Evolutionary conservation across 2,329 filamentous ascomycete species (phyloP), one percentile per base, ranked within the genome.

Genomic region (Alternaria longipes): DNA sequence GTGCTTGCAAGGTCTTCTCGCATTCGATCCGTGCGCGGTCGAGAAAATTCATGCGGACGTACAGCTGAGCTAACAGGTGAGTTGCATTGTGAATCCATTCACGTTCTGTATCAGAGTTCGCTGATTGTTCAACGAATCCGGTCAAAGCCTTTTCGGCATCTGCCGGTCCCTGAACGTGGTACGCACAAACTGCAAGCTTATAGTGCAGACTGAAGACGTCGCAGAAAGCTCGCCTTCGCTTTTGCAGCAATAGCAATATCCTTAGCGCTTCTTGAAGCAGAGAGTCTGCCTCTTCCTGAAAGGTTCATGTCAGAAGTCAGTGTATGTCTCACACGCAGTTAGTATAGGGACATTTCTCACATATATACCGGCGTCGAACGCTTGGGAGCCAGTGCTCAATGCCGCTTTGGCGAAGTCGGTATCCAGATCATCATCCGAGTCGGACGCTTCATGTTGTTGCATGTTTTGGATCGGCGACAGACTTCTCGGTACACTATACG

Each of bases 191-290:
- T 38, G 69, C 70, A 26, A 75, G 66, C 53, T 65, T 70, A 50
- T 70, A 75, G n/a, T 71, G 65, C 14, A 75, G 53, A 59, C 57
- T 60, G 52, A 68, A 73, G 3, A 70, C 54, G 51, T 74, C 62
- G 56, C 66, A 73, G 20, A 71, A 69, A 36, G 46, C 44, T 6
- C 68, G 65, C 47, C 64, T 67, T 41, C 60, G 53, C 14, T 45
- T 50, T 18, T 69, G 53, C 38, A 74, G 62, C 42, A 68, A 62
- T 22, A 70, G 66, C 22, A 74, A 42, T 47, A 71, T 59, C 46
- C 59, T 68, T 12, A 76, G 41, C 16, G 70, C 70, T 62, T 75
- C 72, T 56, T 68, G 65, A 14, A 76, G 66, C 26, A 74, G 63
- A 52, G 66, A 64, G 40, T 67, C 57, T 16, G 73, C 72, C 32